Evolutionary conservation across 2,329 filamentous ascomycete species (phyloP).

Genomic region (Ophiobolus disseminans): DNA sequence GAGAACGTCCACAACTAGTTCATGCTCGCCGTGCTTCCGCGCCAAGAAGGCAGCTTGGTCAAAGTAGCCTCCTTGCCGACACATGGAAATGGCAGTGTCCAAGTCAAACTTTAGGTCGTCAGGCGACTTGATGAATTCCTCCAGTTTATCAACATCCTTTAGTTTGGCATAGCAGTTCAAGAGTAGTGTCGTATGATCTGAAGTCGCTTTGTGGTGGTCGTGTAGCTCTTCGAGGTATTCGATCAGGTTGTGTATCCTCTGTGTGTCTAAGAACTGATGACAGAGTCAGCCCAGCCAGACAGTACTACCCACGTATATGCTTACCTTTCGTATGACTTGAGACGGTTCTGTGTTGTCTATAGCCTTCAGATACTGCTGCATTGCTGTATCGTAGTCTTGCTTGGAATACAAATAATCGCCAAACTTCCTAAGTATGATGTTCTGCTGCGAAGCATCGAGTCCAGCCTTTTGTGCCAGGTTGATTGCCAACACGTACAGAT

Average conservation of each 20-base stretch:
- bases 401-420: slow-evolving; percentile 95
- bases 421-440: slow-evolving; percentile 90
- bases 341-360: slow-evolving; percentile 97
- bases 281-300: slow-evolving; percentile 14
- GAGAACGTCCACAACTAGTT: slow-evolving; percentile 91
- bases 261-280: slow-evolving; percentile 85
- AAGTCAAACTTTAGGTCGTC: slow-evolving; percentile 95
- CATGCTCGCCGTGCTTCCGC: slow-evolving; percentile 90
- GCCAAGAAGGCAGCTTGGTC: slow-evolving; percentile 96
- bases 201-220: slow-evolving; percentile 89
- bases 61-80: slow-evolving; percentile 93
- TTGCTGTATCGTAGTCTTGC: slow-evolving; percentile 95
- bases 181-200: slow-evolving; percentile 92
- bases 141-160: slow-evolving; percentile 95
- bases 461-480: slow-evolving; percentile 90
- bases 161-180: slow-evolving; percentile 98
- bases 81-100: slow-evolving; percentile 97
- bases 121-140: slow-evolving; percentile 95
- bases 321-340: slow-evolving; percentile 89
- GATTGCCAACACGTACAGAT: slow-evolving; percentile 89
- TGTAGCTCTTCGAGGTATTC: slow-evolving; percentile 97
- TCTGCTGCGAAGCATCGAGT: slow-evolving; percentile 80
- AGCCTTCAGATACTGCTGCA: slow-evolving; percentile 96
- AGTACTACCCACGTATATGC: not conserved
- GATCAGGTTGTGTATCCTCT: slow-evolving; percentile 96